These are phyloP conservation scores for Colletotrichum tanaceti DNA, from an alignment of 2,329 filamentous ascomycete species.

Conservation along the genomic window DNA sequence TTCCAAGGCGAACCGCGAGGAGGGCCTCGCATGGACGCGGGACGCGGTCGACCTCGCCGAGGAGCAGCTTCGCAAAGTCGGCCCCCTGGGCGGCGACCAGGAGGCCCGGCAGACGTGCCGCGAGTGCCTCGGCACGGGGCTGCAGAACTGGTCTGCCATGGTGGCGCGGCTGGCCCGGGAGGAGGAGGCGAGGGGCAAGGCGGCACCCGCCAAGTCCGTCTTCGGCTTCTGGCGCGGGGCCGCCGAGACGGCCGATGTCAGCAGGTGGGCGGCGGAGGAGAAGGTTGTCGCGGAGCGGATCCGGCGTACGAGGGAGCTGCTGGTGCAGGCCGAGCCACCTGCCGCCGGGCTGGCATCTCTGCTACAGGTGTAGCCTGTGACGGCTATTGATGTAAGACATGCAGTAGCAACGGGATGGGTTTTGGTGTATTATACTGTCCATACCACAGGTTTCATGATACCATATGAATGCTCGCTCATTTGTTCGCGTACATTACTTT, in stretches of 20 bases:
- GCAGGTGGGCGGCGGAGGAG: conserved; percentile 66
- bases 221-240: conserved; percentile 56
- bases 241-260: conserved; percentile 48
- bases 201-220: conserved; percentile 44
- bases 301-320: conserved; percentile 62
- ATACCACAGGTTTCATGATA: conserved; percentile 1
- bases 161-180: conserved; percentile 71
- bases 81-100: conserved; percentile 25
- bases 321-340: conserved; percentile 61
- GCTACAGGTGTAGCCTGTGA: conserved; percentile 54
- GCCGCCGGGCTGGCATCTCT: conserved; percentile 49
- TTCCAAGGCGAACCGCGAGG: conserved; percentile 61
- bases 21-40: conserved; percentile 88
- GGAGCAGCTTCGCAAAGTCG: conserved; percentile 66
- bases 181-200: conserved; percentile 55
- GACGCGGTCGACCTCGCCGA: conserved; percentile 87
- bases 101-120: conserved; percentile 69
- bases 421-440: conserved; percentile 1
- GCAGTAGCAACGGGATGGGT: neutral
- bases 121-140: conserved; percentile 80
- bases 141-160: conserved; percentile 88
- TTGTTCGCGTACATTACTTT: too few relatives aligned
- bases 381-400: neutral
- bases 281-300: conserved; percentile 65
- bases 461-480: neutral